A percentile compares a stretch with the other conserved stretches of the same genome.
These are phyloP conservation scores for Hortaea sp. DNA, from an alignment of 2,329 filamentous ascomycete species.

Conservation along the genomic window DNA sequence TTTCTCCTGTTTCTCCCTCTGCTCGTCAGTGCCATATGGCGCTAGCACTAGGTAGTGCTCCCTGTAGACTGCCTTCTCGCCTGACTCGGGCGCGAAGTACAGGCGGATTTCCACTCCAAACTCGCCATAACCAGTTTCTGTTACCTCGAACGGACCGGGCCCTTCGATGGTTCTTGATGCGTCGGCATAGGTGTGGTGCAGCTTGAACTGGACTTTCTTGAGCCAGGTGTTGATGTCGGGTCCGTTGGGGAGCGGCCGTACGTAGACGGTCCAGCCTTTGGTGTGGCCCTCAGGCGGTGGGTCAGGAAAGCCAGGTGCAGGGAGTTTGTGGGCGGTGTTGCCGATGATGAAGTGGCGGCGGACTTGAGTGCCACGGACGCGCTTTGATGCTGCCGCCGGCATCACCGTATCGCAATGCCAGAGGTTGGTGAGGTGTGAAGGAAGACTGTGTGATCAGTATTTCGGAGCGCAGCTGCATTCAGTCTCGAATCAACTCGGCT, in stretches of 20 bases:
- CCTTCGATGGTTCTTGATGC: slow-evolving; percentile 76
- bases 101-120: slow-evolving; percentile 94
- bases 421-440: background rate
- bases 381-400: slow-evolving; percentile 27
- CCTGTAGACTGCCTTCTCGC: slow-evolving; percentile 90
- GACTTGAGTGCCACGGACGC: slow-evolving; percentile 23
- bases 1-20: slow-evolving; percentile 57
- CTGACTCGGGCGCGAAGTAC: slow-evolving; percentile 78
- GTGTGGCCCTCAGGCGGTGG: slow-evolving; percentile 83
- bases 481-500: too few relatives aligned
- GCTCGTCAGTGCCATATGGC: slow-evolving; percentile 70
- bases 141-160: slow-evolving; percentile 65
- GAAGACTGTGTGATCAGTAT: background rate
- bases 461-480: background rate
- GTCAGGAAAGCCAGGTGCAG: slow-evolving; percentile 65
- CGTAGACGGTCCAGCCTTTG: slow-evolving; percentile 92
- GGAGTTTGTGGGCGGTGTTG: slow-evolving; percentile 46
- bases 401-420: slow-evolving; percentile 9
- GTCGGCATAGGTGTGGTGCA: slow-evolving; percentile 94
- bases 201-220: slow-evolving; percentile 93
- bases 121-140: slow-evolving; percentile 94
- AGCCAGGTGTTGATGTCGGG: slow-evolving; percentile 87
- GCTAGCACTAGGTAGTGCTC: slow-evolving; percentile 89
- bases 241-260: slow-evolving; percentile 78
- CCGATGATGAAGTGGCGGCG: slow-evolving; percentile 35